Base-by-base conservation (phyloP, 352 stramenopile species). In the Discostella stelligera region DNA sequence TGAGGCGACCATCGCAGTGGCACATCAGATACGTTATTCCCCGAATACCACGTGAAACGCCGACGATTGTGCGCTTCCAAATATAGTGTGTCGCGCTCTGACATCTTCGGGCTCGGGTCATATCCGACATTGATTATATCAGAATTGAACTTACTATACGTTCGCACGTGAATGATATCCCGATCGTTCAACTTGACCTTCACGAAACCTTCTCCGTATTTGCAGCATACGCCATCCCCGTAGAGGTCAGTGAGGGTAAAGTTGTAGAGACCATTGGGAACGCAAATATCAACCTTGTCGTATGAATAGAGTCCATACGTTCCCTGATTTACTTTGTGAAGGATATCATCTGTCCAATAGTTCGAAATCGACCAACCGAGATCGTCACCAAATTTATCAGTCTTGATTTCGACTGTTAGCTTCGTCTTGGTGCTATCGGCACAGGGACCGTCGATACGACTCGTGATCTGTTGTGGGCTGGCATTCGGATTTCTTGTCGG, bases 361-460 rank as follows among this genome's bases (percentile, higher is more conserved):
- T 48, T 27, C 21, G 16, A 25, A 14, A 72, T 5, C n/a, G 50
- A 66, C 56, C 68, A 73, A 65, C 30, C 61, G 27, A 66, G 4
- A 14, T 71, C 53, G 44, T 50, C 41, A 18, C 18, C 59, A 49
- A 49, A 77, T 50, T 41, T 30, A 55, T 74, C 77, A 21, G 77
- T 80, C n/a, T 63, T 48, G 27, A 84, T 65, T 53, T 84, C 71
- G 30, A 84, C 49, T 52, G 71, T 80, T 6, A 84, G 7, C 66
- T 84, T 77, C 0, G 77, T 63, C 16, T 74, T 48, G 39, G 16
- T 65, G 10, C 49, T 48, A 66, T 63, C 37, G 6, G 2, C 53
- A 37, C 66, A 72, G 9, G 52, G 14, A n/a, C 23, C 49, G 25
- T 58, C 54, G 2, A 21, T 55, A 0, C 37, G 6, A 30, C 16